Evolutionary conservation across 2,329 filamentous ascomycete genomes (phyloP), one percentile per base, ranked within the genome.

Genomic region (Fusarium sp.): DNA sequence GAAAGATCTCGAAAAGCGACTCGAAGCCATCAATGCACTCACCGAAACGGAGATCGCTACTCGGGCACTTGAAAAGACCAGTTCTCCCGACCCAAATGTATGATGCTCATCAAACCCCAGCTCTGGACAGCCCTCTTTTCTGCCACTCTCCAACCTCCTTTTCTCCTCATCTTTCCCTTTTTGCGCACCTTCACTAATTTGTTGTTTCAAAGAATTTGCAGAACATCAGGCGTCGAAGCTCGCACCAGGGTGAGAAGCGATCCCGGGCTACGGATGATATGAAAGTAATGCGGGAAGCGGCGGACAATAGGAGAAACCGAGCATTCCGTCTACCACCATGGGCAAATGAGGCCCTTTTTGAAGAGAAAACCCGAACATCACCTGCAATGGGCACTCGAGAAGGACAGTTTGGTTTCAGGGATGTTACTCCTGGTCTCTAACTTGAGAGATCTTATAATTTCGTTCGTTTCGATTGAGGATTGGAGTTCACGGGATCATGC

Each of bases 201-300:
- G 25, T 60, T 48, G 27, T 41, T 33, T 49, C 39, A 61, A 69
- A 83, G 82, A 82, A 81, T 57, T 60, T 82, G 29, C 72, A 72
- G 16, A 82, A 79, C 42, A 78, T 81, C 37, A 54, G 69, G 48
- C 77, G 78, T 42, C 59, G 69, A 21, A 73, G 63, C 54, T 48
- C 58, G 15, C 59, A 74, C 25, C 63, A 54, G 19, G 61, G 55
- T 21, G 56, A 54, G 14, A 63, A 55, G 19, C 70, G 64, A 52
- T 55, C 55, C 11, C 73, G 64, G 45, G 77, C 69, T 10, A 69
- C 38, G 18, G 79, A 81, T 35, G 81, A 82, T 46, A 67, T 79
- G 42, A 75, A 76, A 52, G 78, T 80, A 21, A 79, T 83, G 78
- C 76, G 75, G 44, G 79, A 79, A 60, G 78, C 79, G 35, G 79